Evolutionary conservation across 148 eudicot species (phyloP).

Genomic region (Chenopodium album): DNA sequence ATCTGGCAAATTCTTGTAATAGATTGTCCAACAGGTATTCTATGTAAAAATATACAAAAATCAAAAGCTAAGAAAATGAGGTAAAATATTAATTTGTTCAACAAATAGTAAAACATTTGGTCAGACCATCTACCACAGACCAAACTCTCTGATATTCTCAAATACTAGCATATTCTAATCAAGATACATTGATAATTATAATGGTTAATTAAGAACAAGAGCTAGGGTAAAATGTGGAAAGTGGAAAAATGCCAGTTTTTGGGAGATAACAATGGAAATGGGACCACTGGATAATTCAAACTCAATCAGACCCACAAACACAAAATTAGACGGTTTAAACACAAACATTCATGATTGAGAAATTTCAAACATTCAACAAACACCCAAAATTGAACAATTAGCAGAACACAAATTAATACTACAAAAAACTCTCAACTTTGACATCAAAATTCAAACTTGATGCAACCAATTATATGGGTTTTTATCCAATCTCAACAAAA

Average conservation of each 20-base stretch:
- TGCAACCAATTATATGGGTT: background rate
- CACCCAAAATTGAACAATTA: background rate
- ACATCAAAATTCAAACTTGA: background rate
- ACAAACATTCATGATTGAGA: background rate
- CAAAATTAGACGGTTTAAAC: background rate
- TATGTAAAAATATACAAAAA: too few species aligned
- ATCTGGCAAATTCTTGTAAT: background rate
- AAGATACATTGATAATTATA: background rate
- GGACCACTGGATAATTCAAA: background rate
- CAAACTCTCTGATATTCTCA: too few species aligned
- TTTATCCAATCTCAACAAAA: background rate
- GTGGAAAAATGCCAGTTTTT: too few species aligned
- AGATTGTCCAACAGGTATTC: background rate
- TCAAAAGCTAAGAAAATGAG: background rate
- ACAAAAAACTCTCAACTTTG: background rate
- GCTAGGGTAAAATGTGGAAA: background rate
- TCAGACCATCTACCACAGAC: too few species aligned
- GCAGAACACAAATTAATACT: background rate
- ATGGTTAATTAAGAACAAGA: background rate
- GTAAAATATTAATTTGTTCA: background rate
- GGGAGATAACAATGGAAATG: background rate
- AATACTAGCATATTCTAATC: background rate
- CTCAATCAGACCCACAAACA: constrained; percentile 12
- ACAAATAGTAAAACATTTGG: background rate
- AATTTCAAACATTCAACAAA: background rate